phyloP scores from a whole-genome alignment of 495 filamentous ascomycete genomes.

The Aspergillus olivimuriae region DNA sequence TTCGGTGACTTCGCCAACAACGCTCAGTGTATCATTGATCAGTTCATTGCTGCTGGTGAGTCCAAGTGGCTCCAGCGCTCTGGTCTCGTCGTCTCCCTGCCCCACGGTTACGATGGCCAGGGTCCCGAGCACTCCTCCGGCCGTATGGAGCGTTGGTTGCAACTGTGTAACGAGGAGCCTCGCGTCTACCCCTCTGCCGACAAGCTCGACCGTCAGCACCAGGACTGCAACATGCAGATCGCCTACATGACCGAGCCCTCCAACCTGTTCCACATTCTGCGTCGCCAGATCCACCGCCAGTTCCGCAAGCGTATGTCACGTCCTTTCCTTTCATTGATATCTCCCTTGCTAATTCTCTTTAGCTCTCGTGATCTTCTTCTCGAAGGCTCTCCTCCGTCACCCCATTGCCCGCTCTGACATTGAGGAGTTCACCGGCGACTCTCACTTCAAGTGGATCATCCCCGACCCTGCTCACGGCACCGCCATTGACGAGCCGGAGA shows the following conservation, averaged over 20 bases:
- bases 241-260: slow-evolving; percentile 87
- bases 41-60: slow-evolving; percentile 96
- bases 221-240: slow-evolving; percentile 99
- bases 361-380: slow-evolving; percentile 97
- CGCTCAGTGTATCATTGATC: slow-evolving; percentile 96
- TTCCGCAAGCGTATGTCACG: slow-evolving; percentile 88
- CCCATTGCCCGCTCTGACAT: slow-evolving; percentile 82
- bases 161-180: slow-evolving; percentile 96
- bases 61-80: slow-evolving; percentile 98
- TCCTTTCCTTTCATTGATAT: not conserved
- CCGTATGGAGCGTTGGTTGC: slow-evolving; percentile 93
- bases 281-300: slow-evolving; percentile 96
- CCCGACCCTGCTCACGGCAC: slow-evolving; percentile 74
- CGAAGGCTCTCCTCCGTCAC: slow-evolving; percentile 88
- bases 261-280: slow-evolving; percentile 93
- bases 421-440: slow-evolving; percentile 82
- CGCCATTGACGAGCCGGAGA: slow-evolving; percentile 66
- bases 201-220: slow-evolving; percentile 94
- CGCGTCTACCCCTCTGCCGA: slow-evolving; percentile 79
- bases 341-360: slow-evolving; percentile 29
- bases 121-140: slow-evolving; percentile 98
- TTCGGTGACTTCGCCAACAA: slow-evolving; percentile 99
- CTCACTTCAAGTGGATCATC: slow-evolving; percentile 95
- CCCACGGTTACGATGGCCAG: slow-evolving; percentile 97
- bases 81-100: slow-evolving; percentile 87